Evolutionary conservation across 1,139 yeast genomes (phyloP).

Genomic region (Diutina catenulata): DNA sequence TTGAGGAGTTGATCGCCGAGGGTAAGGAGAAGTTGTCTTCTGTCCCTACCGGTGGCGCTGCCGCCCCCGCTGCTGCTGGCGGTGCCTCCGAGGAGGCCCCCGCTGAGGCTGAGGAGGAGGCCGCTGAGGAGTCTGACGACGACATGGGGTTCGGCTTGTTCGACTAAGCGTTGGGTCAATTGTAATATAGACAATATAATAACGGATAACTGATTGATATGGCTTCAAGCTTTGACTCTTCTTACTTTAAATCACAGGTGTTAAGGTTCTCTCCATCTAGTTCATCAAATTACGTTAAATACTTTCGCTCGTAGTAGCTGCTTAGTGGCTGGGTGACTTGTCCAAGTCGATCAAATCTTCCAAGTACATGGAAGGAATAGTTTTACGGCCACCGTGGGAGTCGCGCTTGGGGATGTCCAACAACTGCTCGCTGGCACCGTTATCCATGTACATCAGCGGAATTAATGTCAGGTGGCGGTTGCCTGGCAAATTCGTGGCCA

Average conservation of each 20-base stretch:
- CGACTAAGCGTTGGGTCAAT: conserved; percentile 4
- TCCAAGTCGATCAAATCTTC: conserved; percentile 38
- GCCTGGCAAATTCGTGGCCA: conserved; percentile 15
- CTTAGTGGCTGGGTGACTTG: too few relatives aligned
- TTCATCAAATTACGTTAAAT: too few relatives aligned
- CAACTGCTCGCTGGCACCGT: conserved; percentile 22
- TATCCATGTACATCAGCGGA: conserved; percentile 25
- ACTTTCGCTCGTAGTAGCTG: too few relatives aligned
- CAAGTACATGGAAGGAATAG: conserved; percentile 43
- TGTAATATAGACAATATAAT: conserved; percentile 5
- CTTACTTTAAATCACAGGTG: too few relatives aligned
- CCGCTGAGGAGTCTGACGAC: background rate
- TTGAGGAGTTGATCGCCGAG: conserved; percentile 87
- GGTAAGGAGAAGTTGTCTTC: conserved; percentile 94
- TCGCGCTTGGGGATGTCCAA: conserved; percentile 5
- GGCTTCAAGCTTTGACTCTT: too few relatives aligned
- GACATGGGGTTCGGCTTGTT: conserved; percentile 6
- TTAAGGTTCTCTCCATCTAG: too few relatives aligned
- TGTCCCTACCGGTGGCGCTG: conserved; percentile 97
- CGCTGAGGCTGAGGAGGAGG: conserved; percentile 58
- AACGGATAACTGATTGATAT: background rate
- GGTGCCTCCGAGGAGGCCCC: conserved; percentile 59
- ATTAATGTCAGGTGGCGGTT: conserved; percentile 22
- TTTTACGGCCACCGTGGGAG: background rate
- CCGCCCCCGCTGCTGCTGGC: conserved; percentile 60